Evolutionary conservation across 2,329 filamentous ascomycete genomes (phyloP).

Genomic region (Epichloe coenophiala): DNA sequence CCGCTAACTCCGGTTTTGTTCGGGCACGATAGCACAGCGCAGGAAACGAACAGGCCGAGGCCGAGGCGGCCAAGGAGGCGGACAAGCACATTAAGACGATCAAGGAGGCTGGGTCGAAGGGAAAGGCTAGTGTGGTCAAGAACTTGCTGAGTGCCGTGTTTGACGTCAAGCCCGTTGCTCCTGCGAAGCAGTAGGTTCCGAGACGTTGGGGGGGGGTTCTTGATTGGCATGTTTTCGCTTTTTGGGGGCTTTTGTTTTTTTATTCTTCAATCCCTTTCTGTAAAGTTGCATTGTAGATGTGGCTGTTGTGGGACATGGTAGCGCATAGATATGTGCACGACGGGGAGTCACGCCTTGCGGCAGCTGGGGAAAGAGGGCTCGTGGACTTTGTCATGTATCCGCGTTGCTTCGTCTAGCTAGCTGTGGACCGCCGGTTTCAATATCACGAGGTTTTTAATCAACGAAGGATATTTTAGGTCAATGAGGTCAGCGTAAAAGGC

Average conservation of each 20-base stretch:
- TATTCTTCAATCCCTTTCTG: background rate
- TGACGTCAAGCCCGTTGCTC: conserved; percentile 59
- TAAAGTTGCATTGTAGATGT: background rate
- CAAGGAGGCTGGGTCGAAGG: conserved; percentile 64
- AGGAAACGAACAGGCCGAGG: conserved; percentile 70
- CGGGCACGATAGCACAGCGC: conserved; percentile 58
- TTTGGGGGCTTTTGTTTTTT: background rate
- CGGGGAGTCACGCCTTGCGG: background rate
- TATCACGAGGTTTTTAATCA: too few relatives aligned
- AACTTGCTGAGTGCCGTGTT: conserved; percentile 77
- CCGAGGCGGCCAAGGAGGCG: conserved; percentile 65
- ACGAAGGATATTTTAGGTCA: too few relatives aligned
- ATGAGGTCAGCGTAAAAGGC: background rate
- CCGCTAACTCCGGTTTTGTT: background rate
- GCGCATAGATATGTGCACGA: background rate
- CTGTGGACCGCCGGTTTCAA: background rate
- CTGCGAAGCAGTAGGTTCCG: conserved; percentile 15
- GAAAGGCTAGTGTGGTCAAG: conserved; percentile 65
- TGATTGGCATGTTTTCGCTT: background rate
- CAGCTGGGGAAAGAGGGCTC: too few relatives aligned
- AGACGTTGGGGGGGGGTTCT: background rate
- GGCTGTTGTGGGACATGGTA: background rate
- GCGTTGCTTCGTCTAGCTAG: background rate
- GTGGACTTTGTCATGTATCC: too few relatives aligned
- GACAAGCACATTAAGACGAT: conserved; percentile 75